A percentile compares a stretch with the other conserved stretches of the same genome.
phyloP scores from a whole-genome alignment of 768 basidiomycete species.

The Megacollybia marginata region DNA sequence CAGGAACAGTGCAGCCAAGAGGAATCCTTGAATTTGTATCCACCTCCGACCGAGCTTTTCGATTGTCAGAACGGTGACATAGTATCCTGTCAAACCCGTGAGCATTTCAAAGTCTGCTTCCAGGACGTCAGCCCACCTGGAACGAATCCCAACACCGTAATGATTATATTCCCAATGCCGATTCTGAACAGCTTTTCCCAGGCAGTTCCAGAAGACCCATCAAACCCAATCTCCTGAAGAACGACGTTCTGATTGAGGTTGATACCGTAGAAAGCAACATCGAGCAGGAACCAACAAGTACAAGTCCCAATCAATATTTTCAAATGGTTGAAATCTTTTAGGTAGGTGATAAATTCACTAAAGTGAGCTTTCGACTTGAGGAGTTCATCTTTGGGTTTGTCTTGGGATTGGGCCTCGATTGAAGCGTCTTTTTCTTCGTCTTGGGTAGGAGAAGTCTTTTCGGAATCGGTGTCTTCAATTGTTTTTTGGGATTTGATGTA shows the following conservation, averaged over 20 bases:
- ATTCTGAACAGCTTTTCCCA: conserved; percentile 66
- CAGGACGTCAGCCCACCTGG: conserved; percentile 37
- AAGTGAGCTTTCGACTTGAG: neutral
- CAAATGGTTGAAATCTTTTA: conserved; percentile 64
- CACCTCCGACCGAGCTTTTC: conserved; percentile 68
- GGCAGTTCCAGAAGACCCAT: conserved; percentile 44
- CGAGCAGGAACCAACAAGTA: conserved; percentile 68
- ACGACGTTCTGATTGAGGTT: conserved; percentile 69
- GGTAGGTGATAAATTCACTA: conserved; percentile 57
- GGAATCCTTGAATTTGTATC: conserved; percentile 73
- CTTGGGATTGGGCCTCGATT: neutral
- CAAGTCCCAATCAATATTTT: conserved; percentile 64
- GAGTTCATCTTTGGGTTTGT: neutral
- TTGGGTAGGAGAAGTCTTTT: neutral
- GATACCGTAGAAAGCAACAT: conserved; percentile 78
- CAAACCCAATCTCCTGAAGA: conserved; percentile 66
- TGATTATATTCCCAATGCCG: conserved; percentile 60
- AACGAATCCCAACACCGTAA: conserved; percentile 70
- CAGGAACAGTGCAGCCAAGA: conserved; percentile 61
- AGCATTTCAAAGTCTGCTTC: neutral
- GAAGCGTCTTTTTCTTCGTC: conserved; percentile 12
- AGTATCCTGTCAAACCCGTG: conserved; percentile 43
- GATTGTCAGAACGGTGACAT: conserved; percentile 58
- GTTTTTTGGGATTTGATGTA: conserved; percentile 36
- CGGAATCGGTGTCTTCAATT: neutral